Conservation (phyloP, 2,329 filamentous ascomycete species). For the Xylariaceae sp. region DNA sequence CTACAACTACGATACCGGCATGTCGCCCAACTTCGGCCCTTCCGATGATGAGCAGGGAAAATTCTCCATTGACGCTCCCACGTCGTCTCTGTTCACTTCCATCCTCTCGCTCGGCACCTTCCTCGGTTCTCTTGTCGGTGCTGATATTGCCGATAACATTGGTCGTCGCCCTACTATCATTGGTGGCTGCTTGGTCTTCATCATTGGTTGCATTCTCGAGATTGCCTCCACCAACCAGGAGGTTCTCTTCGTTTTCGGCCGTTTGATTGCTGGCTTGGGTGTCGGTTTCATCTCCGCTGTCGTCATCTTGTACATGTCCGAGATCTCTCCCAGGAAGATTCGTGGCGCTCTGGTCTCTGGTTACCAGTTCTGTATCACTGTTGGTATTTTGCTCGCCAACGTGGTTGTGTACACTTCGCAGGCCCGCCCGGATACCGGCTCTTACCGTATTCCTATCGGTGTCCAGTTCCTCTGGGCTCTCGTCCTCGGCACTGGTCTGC, state of each 20-base stretch:
- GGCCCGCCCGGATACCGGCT: constrained; percentile 52
- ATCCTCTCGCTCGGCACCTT: constrained; percentile 64
- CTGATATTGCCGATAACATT: constrained; percentile 61
- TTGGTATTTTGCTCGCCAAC: constrained; percentile 66
- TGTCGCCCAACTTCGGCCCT: constrained; percentile 23
- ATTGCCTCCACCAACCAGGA: constrained; percentile 48
- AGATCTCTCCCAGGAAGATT: constrained; percentile 55
- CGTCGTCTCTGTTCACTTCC: constrained; percentile 60
- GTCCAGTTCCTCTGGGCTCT: constrained; percentile 58
- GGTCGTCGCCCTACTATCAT: constrained; percentile 59
- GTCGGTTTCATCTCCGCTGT: constrained; percentile 66
- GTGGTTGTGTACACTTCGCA: constrained; percentile 66
- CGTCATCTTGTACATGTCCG: constrained; percentile 70
- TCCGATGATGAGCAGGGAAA: constrained; percentile 16
- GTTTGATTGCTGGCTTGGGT: constrained; percentile 61
- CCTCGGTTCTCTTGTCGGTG: constrained; percentile 61
- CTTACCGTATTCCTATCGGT: constrained; percentile 68
- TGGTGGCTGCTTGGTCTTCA: constrained; percentile 57
- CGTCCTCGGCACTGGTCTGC: constrained; percentile 35
- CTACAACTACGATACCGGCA: constrained; percentile 26
- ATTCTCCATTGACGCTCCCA: constrained; percentile 42
- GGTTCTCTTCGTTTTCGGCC: constrained; percentile 57
- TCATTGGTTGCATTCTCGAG: constrained; percentile 55
- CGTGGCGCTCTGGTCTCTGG: constrained; percentile 69
- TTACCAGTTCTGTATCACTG: constrained; percentile 75